Percentiles rank a stretch among this genome's conserved stretches.
These are phyloP conservation scores for Clonostachys chloroleuca DNA, from an alignment of 2,329 filamentous ascomycete species.

Conservation along the genomic window DNA sequence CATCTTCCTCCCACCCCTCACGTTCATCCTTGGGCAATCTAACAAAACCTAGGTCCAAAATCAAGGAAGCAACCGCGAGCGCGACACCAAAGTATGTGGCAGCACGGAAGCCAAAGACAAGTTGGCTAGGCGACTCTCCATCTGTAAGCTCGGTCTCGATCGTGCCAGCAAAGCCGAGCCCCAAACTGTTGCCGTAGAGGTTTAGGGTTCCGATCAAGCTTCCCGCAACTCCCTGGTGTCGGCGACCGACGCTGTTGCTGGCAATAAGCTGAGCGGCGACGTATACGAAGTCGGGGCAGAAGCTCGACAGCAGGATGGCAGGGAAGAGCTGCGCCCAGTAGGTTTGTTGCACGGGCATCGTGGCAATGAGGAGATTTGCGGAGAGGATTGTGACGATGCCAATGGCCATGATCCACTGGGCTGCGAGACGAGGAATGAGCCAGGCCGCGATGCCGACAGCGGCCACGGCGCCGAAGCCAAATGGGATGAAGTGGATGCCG, in stretches of 20 bases:
- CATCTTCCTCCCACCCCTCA: constrained; percentile 20
- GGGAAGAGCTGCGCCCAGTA: constrained; percentile 36
- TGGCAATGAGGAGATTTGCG: constrained; percentile 19
- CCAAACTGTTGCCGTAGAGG: constrained; percentile 21
- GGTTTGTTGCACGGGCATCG: constrained; percentile 35
- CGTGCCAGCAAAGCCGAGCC: constrained; percentile 23
- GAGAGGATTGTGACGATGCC: constrained; percentile 22
- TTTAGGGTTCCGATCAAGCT: constrained; percentile 37
- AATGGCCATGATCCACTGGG: constrained; percentile 41
- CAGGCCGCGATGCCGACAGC: constrained; percentile 35
- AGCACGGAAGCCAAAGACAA: constrained; percentile 23
- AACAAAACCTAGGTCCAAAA: constrained; percentile 28
- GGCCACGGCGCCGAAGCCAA: constrained; percentile 28
- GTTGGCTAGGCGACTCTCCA: neutral
- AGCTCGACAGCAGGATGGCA: constrained; percentile 20
- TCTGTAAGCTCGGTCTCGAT: constrained; percentile 19
- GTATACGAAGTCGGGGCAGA: constrained; percentile 43
- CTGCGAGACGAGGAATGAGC: constrained; percentile 37
- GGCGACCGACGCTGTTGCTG: constrained; percentile 40
- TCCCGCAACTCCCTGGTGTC: constrained; percentile 45
- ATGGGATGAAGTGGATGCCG: constrained; percentile 28
- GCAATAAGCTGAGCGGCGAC: constrained; percentile 48
- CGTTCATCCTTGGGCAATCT: constrained; percentile 32
- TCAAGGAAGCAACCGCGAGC: constrained; percentile 21
- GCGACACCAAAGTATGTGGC: constrained; percentile 34